Base-by-base conservation (phyloP, 1,139 yeast species). In the Debaryomyces coudertii region DNA sequence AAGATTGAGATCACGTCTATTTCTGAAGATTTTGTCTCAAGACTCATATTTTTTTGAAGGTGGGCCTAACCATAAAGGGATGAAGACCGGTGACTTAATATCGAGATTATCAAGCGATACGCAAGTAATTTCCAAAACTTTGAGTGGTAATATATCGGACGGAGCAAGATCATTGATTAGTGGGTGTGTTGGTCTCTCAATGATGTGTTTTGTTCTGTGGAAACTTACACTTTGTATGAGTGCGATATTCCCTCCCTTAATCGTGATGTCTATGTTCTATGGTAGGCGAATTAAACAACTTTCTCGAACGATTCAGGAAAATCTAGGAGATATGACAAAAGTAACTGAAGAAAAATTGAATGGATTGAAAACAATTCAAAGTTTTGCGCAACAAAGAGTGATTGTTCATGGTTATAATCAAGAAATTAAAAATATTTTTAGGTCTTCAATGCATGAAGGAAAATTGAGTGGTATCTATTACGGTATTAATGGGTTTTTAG, bases 1-100 rank as follows among this genome's bases (percentile, higher is more conserved):
- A 5, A 74, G 96, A 49, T 70, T 93, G 46, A 76, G 99, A 53
- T 77, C 95, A 2, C 75, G 82, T 42, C 79, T 92, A 36, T 89
- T 90, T 68, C 82, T 82, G 63, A 84, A 82, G 52, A 85, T 93
- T 4, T 72, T 92, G 51, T 79, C 85, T 22, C 97, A 90, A 60
- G 98, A 93, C 65, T 87, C 95, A 46, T 93, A 88, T 62, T 93
- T 93, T 62, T 93, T 88, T 61, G 98, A 93, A 61, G 84, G 87
- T 15, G 92, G 95, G 50, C 79, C 79, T 7, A 57, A 61, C 18
- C 62, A 63, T 36, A 49, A 49, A 0, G 79, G 79, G 6, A 74
- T 75, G 78, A 85, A 93, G 60, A 95, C 92, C 1, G 99, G 98
- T 36, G 99, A 93, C 62, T 74, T 93, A 60, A 90, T 93, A 41